A percentile compares a stretch with the other conserved stretches of the same genome.
These are phyloP conservation scores for Dactylellina haptotyla DNA, from an alignment of 2,329 filamentous ascomycete genomes.

Conservation along the genomic window DNA sequence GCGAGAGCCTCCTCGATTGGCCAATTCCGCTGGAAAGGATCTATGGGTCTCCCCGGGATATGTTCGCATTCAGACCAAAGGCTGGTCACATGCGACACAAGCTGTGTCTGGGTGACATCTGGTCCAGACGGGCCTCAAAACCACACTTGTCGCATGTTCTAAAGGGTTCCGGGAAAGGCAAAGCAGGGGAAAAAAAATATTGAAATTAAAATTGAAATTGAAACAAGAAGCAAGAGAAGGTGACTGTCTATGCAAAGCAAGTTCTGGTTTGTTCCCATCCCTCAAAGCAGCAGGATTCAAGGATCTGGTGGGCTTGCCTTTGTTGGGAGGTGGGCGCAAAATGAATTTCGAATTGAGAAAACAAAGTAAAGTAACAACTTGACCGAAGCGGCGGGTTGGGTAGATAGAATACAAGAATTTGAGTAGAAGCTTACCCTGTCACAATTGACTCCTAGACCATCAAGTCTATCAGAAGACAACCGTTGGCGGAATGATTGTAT, in stretches of 20 bases:
- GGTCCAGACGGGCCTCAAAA: constrained; percentile 38
- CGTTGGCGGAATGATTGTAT: too few relatives aligned
- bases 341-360: too few relatives aligned
- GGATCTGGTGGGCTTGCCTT: constrained; percentile 2
- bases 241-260: too few relatives aligned
- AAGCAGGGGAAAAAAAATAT: neutral
- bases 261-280: too few relatives aligned
- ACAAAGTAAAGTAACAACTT: too few relatives aligned
- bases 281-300: too few relatives aligned
- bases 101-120: constrained; percentile 31
- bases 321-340: neutral
- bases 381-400: too few relatives aligned
- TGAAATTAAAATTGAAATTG: neutral
- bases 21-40: constrained; percentile 40
- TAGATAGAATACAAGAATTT: too few relatives aligned
- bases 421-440: too few relatives aligned
- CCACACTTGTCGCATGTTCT: constrained; percentile 34
- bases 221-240: neutral
- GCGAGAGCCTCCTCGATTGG: constrained; percentile 25
- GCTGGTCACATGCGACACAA: constrained; percentile 43
- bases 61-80: constrained; percentile 1
- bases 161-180: neutral
- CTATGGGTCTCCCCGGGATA: neutral
- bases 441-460: too few relatives aligned
- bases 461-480: too few relatives aligned